phyloP scores from a whole-genome alignment of 2,329 filamentous ascomycete genomes.

The Alternaria triticina region DNA sequence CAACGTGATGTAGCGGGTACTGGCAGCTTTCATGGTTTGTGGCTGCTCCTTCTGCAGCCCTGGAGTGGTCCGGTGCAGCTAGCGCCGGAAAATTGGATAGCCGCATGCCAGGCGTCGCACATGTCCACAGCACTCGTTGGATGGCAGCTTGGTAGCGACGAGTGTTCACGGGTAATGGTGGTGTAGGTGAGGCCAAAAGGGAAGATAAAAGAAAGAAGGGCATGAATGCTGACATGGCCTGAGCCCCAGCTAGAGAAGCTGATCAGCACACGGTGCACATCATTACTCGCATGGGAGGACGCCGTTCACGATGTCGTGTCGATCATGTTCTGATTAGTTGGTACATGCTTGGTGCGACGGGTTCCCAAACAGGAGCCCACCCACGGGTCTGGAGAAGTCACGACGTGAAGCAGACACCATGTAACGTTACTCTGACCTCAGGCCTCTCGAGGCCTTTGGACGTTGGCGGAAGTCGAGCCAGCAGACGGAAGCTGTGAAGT shows the following conservation, averaged over 20 bases:
- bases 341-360: conserved; percentile 5
- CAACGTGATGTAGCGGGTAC: conserved; percentile 1
- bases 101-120: conserved; percentile 1
- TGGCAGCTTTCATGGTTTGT: conserved; percentile 3
- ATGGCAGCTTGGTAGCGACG: not conserved
- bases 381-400: not conserved
- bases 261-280: conserved; percentile 11
- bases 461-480: not conserved
- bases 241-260: not conserved
- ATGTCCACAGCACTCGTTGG: not conserved
- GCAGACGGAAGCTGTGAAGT: not conserved
- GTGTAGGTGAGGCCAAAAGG: not conserved
- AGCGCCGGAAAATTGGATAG: conserved; percentile 2
- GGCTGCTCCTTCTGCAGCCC: conserved; percentile 1
- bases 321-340: conserved; percentile 10
- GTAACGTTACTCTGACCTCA: conserved; percentile 18
- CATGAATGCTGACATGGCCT: not conserved
- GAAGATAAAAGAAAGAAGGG: not conserved
- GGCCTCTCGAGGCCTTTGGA: not conserved
- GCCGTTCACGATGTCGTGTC: conserved; percentile 8
- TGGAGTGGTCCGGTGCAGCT: conserved; percentile 5
- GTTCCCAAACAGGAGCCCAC: not conserved
- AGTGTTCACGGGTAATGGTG: not conserved
- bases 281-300: conserved; percentile 8
- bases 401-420: conserved; percentile 5